Conservation (phyloP, 352 stramenopile genomes). For the Phytophthora hibernalis region DNA sequence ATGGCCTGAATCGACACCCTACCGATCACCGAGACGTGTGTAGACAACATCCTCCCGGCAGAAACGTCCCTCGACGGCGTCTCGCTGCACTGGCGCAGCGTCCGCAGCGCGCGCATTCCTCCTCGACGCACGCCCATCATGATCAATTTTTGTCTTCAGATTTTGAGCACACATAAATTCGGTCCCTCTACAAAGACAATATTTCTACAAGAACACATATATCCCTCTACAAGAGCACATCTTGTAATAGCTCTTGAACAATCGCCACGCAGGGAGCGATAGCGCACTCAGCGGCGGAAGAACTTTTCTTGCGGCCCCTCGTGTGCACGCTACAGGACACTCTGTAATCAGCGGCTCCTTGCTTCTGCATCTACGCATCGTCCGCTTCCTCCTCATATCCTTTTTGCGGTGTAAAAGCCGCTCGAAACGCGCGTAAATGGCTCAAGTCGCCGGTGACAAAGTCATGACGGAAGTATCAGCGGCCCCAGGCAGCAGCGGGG, state of each 20-base stretch:
- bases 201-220: constrained; percentile 30
- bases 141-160: neutral
- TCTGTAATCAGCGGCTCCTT: neutral
- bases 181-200: constrained; percentile 8
- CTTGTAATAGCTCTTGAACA: constrained; percentile 29
- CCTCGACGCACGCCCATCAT: constrained; percentile 17
- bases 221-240: constrained; percentile 20
- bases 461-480: constrained; percentile 35
- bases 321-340: neutral
- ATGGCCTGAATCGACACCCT: constrained; percentile 3
- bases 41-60: constrained; percentile 40
- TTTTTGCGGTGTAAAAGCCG: constrained; percentile 6
- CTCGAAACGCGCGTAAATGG: constrained; percentile 17
- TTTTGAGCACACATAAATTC: too few species aligned
- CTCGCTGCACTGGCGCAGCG: constrained; percentile 19
- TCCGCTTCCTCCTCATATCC: neutral
- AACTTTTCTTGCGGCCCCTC: constrained; percentile 10
- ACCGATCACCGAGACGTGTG: constrained; percentile 69
- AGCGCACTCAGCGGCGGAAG: constrained; percentile 1
- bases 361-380: constrained; percentile 7
- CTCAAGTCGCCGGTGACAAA: constrained; percentile 36
- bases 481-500: constrained; percentile 23
- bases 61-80: neutral
- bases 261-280: constrained; percentile 15
- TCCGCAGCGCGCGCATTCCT: constrained; percentile 24